Conservation (phyloP, 208 protist genomes). For the Novymonas esmeraldas region DNA sequence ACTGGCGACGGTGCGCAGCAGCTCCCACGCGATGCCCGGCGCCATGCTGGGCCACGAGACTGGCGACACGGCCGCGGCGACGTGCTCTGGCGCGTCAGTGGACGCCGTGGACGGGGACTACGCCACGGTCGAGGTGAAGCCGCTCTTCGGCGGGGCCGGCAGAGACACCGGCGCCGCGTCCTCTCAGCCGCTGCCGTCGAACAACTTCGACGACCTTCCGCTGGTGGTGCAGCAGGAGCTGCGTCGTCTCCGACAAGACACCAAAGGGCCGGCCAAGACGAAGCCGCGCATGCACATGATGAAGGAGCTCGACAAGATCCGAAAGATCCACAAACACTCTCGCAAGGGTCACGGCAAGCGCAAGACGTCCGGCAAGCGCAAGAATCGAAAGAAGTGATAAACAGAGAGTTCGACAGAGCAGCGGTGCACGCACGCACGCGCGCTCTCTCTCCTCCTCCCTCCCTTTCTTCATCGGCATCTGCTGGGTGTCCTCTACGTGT, state of each 20-base stretch:
- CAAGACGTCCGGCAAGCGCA: slow-evolving; percentile 81
- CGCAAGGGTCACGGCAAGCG: slow-evolving; percentile 91
- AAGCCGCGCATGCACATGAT: slow-evolving; percentile 75
- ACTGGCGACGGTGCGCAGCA: slow-evolving; percentile 34
- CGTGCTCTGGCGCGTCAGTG: not conserved
- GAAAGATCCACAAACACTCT: slow-evolving; percentile 87
- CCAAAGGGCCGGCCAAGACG: slow-evolving; percentile 71
- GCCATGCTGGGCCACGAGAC: slow-evolving; percentile 43
- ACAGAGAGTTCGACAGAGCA: not conserved
- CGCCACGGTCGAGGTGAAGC: slow-evolving; percentile 81
- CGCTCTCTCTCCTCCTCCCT: not conserved
- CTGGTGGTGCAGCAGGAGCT: slow-evolving; percentile 78
- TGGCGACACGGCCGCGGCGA: not conserved
- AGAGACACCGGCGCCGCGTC: not conserved
- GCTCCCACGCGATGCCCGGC: slow-evolving; percentile 62
- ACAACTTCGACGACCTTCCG: slow-evolving; percentile 84
- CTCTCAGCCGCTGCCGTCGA: slow-evolving; percentile 40
- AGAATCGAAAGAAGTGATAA: slow-evolving; percentile 71
- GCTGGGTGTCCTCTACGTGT: too few species aligned
- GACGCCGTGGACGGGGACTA: slow-evolving; percentile 45
- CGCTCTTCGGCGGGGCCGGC: slow-evolving; percentile 43
- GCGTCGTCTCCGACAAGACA: slow-evolving; percentile 67
- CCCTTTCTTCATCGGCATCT: not conserved
- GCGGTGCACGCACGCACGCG: not conserved
- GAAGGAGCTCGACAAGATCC: slow-evolving; percentile 89